Conservation (phyloP, 805 yeast species). For the Yarrowia sp. region DNA sequence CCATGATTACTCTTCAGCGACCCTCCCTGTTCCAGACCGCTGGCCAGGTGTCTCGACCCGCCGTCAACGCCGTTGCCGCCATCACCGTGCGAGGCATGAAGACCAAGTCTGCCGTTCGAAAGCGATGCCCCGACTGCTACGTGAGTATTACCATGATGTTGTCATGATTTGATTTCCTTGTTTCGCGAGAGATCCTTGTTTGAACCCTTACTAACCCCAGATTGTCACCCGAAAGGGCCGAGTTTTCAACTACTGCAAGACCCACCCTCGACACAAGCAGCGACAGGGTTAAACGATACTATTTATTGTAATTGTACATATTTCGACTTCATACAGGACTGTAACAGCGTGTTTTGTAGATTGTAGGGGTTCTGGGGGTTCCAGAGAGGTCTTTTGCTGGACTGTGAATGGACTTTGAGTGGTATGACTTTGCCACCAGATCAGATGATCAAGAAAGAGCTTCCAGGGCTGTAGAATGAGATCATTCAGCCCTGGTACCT, state of each 20-base stretch:
- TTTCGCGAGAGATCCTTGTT: no score
- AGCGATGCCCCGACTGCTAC: slow-evolving; percentile 89
- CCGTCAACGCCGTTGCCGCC: slow-evolving; percentile 26
- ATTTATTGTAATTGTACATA: slow-evolving; percentile 37
- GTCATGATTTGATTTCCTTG: not conserved
- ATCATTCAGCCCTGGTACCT: no score
- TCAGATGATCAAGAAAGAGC: not conserved
- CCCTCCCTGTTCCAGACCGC: slow-evolving; percentile 23
- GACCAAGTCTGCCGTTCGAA: slow-evolving; percentile 90
- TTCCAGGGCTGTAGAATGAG: no score
- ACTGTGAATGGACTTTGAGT: not conserved
- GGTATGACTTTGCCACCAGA: not conserved
- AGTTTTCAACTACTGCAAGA: slow-evolving; percentile 90
- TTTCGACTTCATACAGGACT: not conserved
- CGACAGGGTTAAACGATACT: slow-evolving; percentile 62
- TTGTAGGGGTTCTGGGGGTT: not conserved
- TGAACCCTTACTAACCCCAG: slow-evolving; percentile 49
- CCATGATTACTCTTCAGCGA: slow-evolving; percentile 35
- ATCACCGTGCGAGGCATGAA: slow-evolving; percentile 72
- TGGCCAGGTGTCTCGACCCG: slow-evolving; percentile 38
- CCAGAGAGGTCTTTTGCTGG: not conserved
- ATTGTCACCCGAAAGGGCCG: slow-evolving; percentile 95
- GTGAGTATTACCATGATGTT: slow-evolving; percentile 46
- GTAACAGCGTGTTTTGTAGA: not conserved
- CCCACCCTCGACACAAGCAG: slow-evolving; percentile 93